phyloP scores from a whole-genome alignment of 2,329 filamentous ascomycete species.

The Sporothrix inflata region DNA sequence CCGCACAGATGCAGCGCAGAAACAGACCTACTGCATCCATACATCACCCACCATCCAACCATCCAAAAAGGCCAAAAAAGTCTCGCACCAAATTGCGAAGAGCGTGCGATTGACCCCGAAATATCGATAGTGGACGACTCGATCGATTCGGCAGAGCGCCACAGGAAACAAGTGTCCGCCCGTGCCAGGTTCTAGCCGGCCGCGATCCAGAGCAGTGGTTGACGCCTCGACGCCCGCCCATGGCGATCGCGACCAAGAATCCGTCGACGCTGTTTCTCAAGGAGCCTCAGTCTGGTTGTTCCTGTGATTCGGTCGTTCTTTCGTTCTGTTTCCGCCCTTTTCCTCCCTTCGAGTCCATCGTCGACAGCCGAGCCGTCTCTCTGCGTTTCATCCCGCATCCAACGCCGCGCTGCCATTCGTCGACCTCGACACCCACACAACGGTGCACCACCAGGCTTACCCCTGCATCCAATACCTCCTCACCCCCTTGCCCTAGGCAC shows the following conservation, averaged over 20 bases:
- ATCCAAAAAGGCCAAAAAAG: background rate
- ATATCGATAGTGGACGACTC: constrained; percentile 4
- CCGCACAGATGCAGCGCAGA: constrained; percentile 21
- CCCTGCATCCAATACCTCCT: constrained; percentile 32
- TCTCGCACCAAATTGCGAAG: background rate
- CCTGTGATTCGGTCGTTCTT: background rate
- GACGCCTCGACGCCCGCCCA: background rate
- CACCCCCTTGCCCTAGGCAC: constrained; percentile 29
- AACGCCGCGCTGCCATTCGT: constrained; percentile 14
- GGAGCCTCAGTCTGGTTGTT: background rate
- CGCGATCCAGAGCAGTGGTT: background rate
- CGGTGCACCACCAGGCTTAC: constrained; percentile 19
- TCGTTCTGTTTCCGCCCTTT: background rate
- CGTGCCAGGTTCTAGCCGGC: background rate
- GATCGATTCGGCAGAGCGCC: background rate
- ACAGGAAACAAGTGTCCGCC: background rate
- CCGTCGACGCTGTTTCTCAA: background rate
- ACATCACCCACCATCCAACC: background rate
- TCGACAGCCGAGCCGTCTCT: constrained; percentile 10
- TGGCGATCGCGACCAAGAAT: constrained; percentile 5
- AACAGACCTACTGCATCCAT: constrained; percentile 15
- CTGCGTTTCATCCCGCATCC: constrained; percentile 27
- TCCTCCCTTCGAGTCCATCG: background rate
- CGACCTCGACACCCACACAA: constrained; percentile 17
- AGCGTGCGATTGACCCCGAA: background rate